phyloP scores from a whole-genome alignment of 208 protist genomes.

The Tritrichomonas foetus region DNA sequence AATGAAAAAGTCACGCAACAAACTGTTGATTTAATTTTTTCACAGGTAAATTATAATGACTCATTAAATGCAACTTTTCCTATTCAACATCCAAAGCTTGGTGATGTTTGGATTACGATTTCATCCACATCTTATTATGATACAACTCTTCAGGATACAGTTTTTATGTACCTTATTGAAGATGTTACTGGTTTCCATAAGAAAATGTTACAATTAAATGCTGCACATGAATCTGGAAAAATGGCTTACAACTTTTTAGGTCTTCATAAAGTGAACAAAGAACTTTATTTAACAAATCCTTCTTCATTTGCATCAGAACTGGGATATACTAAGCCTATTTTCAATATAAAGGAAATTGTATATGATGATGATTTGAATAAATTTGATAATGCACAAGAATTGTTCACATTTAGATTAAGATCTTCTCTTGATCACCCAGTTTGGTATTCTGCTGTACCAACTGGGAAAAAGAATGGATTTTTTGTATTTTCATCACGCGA shows the following conservation, averaged over 20 bases:
- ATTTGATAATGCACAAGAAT: background rate
- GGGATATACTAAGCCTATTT: background rate
- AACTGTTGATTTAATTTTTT: background rate
- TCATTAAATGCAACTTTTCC: background rate
- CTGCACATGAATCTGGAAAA: background rate
- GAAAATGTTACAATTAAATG: background rate
- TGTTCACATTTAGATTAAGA: background rate
- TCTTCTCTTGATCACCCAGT: background rate
- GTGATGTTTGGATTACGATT: background rate
- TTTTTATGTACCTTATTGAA: slow-evolving; percentile 1
- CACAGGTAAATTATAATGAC: background rate
- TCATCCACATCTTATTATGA: background rate
- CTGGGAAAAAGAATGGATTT: background rate
- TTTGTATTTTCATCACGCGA: slow-evolving; percentile 10
- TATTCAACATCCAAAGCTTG: background rate
- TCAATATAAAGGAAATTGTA: background rate
- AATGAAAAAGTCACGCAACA: background rate
- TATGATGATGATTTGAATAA: background rate
- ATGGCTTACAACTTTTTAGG: background rate
- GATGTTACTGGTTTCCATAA: background rate
- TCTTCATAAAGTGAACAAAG: background rate
- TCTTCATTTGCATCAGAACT: background rate
- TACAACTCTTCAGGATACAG: background rate
- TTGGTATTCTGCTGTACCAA: background rate
- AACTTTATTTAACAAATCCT: background rate